Evolutionary conservation across 2,329 filamentous ascomycete species (phyloP), one percentile per base, ranked within the genome.

Genomic region (Myrmaecium sp.): DNA sequence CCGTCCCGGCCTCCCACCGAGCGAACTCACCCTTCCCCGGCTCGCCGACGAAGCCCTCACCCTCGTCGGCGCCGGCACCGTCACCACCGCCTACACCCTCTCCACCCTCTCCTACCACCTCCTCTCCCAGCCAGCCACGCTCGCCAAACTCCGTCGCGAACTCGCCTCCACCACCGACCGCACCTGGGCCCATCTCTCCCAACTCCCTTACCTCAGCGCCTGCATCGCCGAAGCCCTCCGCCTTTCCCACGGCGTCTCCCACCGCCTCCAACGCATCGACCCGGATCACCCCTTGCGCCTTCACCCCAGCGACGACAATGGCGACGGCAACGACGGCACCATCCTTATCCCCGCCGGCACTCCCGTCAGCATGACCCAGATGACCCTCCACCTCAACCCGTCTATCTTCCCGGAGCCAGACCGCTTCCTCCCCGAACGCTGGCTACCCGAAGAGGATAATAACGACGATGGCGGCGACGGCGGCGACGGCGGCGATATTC

Each of bases 21-120:
- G 30, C 17, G 39, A 44, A 14, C 36, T 35, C 20, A 14, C 27
- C 14, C 26, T 33, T 2, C 17, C 17, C 7, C 47, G 51, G 1
- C 46, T 55, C 11, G 42, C 41, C 10, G 50, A 53, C 23, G 51
- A 54, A 39, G 50, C 44, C 5, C 41, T 49, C 15, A 51, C 49
- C 15, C 39, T 54, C 17, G 34, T 54, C 9, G 51, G 47, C 14
- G 51, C 49, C 26, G 51, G 49, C 27, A 49, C 52, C 5, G 49
- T 52, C 29, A 55, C 51, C 3, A 55, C 49, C 4, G 45, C 44
- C 7, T 42, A 42, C 38, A 42, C 42, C n/a, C 40, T 52, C 7
- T 38, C 47, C 4, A 38, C 43, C 10, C 41, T 43, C 26, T 36
- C 44, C 5, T 51, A 43, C 25, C 44, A 49, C 26, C 27, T 49